Percentiles rank a stretch among this genome's conserved stretches.
phyloP scores from a whole-genome alignment of 2,329 filamentous ascomycete species.

The Mycosphaerella arachidis region DNA sequence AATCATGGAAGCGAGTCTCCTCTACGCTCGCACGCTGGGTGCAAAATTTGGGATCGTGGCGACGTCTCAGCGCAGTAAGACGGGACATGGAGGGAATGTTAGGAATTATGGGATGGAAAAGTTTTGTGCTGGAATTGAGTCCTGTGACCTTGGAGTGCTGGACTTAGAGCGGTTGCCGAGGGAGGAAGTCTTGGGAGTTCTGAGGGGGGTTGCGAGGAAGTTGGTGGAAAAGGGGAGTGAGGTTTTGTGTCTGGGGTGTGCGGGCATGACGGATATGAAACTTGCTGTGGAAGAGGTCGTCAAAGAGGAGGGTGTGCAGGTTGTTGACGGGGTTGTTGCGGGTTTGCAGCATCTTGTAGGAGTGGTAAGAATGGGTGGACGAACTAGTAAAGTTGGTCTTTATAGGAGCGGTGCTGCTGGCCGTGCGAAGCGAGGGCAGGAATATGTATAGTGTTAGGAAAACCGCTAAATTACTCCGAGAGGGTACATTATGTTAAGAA shows the following conservation, averaged over 20 bases:
- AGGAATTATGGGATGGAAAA: constrained; percentile 39
- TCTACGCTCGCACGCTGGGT: constrained; percentile 49
- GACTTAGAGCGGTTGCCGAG: constrained; percentile 41
- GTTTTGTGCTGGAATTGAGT: constrained; percentile 42
- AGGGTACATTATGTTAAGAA: too few relatives aligned
- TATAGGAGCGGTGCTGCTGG: constrained; percentile 39
- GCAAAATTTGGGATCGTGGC: constrained; percentile 44
- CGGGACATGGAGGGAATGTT: constrained; percentile 40
- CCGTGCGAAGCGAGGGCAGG: constrained; percentile 38
- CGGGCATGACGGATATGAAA: constrained; percentile 48
- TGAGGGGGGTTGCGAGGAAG: constrained; percentile 38
- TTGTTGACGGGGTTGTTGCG: constrained; percentile 50
- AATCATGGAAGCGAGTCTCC: constrained; percentile 50
- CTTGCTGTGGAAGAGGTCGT: constrained; percentile 46
- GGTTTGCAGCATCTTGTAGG: constrained; percentile 46
- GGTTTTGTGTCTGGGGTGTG: constrained; percentile 44
- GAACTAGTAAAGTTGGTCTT: constrained; percentile 44
- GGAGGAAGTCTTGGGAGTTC: constrained; percentile 37
- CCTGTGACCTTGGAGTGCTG: constrained; percentile 42
- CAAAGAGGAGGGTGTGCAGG: constrained; percentile 40
- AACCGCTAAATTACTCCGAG: too few relatives aligned
- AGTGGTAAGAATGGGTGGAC: constrained; percentile 43
- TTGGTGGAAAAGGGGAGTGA: constrained; percentile 43
- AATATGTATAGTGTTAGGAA: constrained; percentile 37
- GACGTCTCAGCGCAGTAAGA: constrained; percentile 38